Evolutionary conservation across 805 yeast species (phyloP), one percentile per base, ranked within the genome.

Genomic region (Zygosaccharomyces kombuchaensis): DNA sequence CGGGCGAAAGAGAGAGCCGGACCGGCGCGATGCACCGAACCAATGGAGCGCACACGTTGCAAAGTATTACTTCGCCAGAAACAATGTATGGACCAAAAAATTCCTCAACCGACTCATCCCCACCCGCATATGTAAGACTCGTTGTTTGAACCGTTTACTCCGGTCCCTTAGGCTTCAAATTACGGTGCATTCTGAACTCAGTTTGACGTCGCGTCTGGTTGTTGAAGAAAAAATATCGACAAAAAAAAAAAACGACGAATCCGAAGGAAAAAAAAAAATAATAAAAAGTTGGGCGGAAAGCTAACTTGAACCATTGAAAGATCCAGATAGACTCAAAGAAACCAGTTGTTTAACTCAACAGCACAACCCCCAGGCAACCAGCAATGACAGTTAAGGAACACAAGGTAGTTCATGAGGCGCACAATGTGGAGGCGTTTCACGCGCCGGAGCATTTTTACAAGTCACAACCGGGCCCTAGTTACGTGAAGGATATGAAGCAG

Each of bases 401-500:
- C 50, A 58, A 55, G 34, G 63, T 61, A 16, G 75, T 71, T 27
- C 74, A 69, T 48, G 75, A 71, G 52, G 74, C 75, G 34, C 59
- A 61, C 37, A 62, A 65, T 21, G 64, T 64, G 34, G 50, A 55
- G 12, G 57, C 62, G 17, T 62, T 61, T 34, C 45, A 59, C 9
- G 70, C 74, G 39, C 67, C 70, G 38, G 65, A 66, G 36, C 73
- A 70, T 54, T 71, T 62, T 50, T 67, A 56, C 53, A 65, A 66
- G 17, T 54, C 60, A 10, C 75, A 71, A 50, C 75, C 75, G 40
- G 63, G 64, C 39, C 54, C 59, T 37, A 55, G 77, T 48, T 81
- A 80, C 56, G 65, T 87, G 47, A 69, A 74, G 38, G 71, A 78
- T 45, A 64, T 87, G 54, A 86, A 78, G 10, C 83, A 88, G 54